These are phyloP conservation scores for Lunularia cruciata DNA, from an alignment of 225 moss, liverwort and hornwort species.

Conservation along the genomic window DNA sequence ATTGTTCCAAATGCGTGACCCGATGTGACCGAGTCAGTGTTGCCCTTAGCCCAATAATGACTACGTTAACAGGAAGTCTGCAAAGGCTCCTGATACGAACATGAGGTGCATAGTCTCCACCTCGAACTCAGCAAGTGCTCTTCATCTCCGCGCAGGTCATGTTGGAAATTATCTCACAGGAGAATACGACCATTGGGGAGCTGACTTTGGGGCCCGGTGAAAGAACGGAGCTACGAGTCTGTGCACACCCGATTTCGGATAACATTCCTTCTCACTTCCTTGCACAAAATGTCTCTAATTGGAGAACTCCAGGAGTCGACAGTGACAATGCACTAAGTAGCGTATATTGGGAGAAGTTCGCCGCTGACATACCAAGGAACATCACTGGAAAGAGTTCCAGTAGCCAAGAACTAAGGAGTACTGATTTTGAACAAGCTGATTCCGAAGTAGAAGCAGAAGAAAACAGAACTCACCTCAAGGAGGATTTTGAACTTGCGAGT, in stretches of 20 bases:
- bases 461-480: not conserved
- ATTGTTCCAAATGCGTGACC: not conserved
- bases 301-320: slow-evolving; percentile 24
- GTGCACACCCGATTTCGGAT: slow-evolving; percentile 76
- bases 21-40: not conserved
- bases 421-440: slow-evolving; percentile 11
- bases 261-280: slow-evolving; percentile 55
- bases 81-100: not conserved
- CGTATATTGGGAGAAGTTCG: slow-evolving; percentile 16
- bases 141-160: slow-evolving; percentile 50
- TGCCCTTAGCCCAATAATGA: not conserved
- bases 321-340: slow-evolving; percentile 22
- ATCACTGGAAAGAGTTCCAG: slow-evolving; percentile 1
- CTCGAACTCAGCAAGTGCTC: not conserved
- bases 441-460: slow-evolving; percentile 6
- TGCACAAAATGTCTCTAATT: slow-evolving; percentile 12
- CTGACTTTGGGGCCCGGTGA: slow-evolving; percentile 75
- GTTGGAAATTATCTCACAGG: slow-evolving; percentile 63
- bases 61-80: too few relatives aligned
- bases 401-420: not conserved
- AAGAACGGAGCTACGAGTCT: slow-evolving; percentile 64
- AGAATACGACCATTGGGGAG: slow-evolving; percentile 58
- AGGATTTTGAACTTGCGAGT: slow-evolving; percentile 50
- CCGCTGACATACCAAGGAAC: slow-evolving; percentile 18
- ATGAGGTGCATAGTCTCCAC: not conserved